phyloP scores from a whole-genome alignment of 2,329 filamentous ascomycete species.

The Penicillium occitanis region DNA sequence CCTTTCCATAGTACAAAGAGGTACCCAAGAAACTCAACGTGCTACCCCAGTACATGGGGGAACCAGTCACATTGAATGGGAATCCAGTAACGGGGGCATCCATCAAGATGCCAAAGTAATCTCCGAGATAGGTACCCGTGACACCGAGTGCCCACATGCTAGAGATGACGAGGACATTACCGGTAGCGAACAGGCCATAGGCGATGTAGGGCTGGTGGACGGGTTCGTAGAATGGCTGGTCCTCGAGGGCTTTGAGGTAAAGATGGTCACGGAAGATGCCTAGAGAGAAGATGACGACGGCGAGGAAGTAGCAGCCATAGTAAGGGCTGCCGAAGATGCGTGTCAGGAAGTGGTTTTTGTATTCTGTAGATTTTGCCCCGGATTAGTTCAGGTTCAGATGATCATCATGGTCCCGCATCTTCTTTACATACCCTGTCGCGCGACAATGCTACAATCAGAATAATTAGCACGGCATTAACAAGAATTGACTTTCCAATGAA shows the following conservation, averaged over 20 bases:
- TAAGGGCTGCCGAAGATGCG: slow-evolving; percentile 79
- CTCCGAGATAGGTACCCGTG: slow-evolving; percentile 92
- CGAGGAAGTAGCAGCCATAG: slow-evolving; percentile 85
- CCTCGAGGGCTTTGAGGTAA: slow-evolving; percentile 78
- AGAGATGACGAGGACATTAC: slow-evolving; percentile 81
- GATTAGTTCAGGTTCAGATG: slow-evolving; percentile 3
- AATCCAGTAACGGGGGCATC: slow-evolving; percentile 91
- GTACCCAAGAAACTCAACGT: slow-evolving; percentile 90
- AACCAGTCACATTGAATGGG: slow-evolving; percentile 86
- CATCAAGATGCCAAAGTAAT: slow-evolving; percentile 99
- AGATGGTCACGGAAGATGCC: slow-evolving; percentile 85
- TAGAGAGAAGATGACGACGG: slow-evolving; percentile 83
- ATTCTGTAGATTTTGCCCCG: slow-evolving; percentile 60
- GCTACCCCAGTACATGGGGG: slow-evolving; percentile 96
- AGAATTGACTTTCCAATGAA: background rate
- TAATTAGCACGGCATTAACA: background rate
- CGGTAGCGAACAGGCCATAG: slow-evolving; percentile 67
- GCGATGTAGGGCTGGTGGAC: slow-evolving; percentile 67
- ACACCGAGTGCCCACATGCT: slow-evolving; percentile 91
- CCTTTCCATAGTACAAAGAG: slow-evolving; percentile 80
- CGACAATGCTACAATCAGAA: slow-evolving; percentile 64
- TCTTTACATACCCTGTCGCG: slow-evolving; percentile 65
- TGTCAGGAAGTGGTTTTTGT: slow-evolving; percentile 84
- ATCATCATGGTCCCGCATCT: background rate
- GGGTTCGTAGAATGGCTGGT: slow-evolving; percentile 72